A percentile compares a stretch with the other conserved stretches of the same genome.
Conservation (phyloP, 108 stramenopile genomes). For the Cyclotella sp. region DNA sequence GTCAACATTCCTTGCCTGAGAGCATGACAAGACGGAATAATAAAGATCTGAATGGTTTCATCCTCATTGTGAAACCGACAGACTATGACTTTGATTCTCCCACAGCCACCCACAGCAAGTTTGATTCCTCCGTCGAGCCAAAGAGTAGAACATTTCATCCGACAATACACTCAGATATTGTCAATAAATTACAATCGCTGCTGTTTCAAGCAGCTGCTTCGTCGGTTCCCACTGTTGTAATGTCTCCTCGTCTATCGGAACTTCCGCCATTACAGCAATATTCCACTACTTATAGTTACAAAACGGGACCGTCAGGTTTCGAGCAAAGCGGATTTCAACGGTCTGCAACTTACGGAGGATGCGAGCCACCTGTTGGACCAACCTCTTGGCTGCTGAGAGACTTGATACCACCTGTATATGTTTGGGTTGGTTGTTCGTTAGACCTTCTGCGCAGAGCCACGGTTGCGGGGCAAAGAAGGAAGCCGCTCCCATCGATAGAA, state of each 20-base stretch:
- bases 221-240: conserved; percentile 56
- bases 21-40: conserved; percentile 25
- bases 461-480: conserved; percentile 20
- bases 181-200: conserved; percentile 57
- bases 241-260: conserved; percentile 71
- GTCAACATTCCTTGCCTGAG: conserved; percentile 49
- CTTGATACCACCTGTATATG: conserved; percentile 75
- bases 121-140: neutral
- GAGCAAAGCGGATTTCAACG: conserved; percentile 75
- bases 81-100: conserved; percentile 65
- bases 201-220: conserved; percentile 57
- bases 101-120: conserved; percentile 27
- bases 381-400: conserved; percentile 77
- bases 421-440: conserved; percentile 61
- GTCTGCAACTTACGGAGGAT: conserved; percentile 67
- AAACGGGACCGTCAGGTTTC: conserved; percentile 50
- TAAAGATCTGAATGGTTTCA: conserved; percentile 30
- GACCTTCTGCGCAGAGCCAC: conserved; percentile 21
- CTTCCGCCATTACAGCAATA: conserved; percentile 45
- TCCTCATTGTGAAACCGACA: conserved; percentile 71
- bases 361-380: conserved; percentile 74
- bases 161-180: conserved; percentile 38
- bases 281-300: conserved; percentile 15
- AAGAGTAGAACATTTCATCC: conserved; percentile 22
- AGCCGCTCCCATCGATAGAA: conserved; percentile 16